These are phyloP conservation scores for Pythium dissotocum DNA, from an alignment of 352 stramenopile genomes.

Conservation along the genomic window DNA sequence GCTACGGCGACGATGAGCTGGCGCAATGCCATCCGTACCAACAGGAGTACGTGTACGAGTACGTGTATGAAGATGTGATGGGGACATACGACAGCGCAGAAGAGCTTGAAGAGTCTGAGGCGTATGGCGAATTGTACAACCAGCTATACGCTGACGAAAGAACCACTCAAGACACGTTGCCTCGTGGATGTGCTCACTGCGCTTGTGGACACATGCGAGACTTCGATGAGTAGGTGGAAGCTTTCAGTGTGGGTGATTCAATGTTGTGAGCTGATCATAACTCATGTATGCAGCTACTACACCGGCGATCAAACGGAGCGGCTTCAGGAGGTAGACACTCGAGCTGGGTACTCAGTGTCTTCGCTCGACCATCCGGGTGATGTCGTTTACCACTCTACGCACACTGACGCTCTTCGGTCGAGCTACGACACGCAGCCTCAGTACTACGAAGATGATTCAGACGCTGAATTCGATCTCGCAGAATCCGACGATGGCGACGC, in stretches of 20 bases:
- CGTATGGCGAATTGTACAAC: not conserved
- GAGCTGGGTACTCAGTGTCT: not conserved
- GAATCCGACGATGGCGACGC: not conserved
- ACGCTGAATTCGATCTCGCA: not conserved
- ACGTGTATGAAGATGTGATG: not conserved
- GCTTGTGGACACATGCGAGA: not conserved
- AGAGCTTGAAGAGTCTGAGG: not conserved
- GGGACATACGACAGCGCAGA: not conserved
- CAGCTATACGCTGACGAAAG: not conserved
- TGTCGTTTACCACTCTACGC: not conserved
- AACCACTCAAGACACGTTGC: not conserved
- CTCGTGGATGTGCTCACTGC: slow-evolving; percentile 10
- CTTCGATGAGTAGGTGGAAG: not conserved
- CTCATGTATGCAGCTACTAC: not conserved
- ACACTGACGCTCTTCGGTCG: not conserved
- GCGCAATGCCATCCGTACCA: not conserved
- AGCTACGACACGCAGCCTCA: not conserved
- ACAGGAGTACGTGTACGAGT: not conserved
- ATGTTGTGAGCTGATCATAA: not conserved
- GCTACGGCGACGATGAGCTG: not conserved
- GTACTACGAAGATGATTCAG: not conserved
- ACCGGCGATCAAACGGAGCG: not conserved
- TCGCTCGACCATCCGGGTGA: not conserved
- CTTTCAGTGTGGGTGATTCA: too few species aligned
- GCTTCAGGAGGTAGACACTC: not conserved